Evolutionary conservation across 768 basidiomycete genomes (phyloP), one percentile per base, ranked within the genome.

Genomic region (Auriculariales sp.): DNA sequence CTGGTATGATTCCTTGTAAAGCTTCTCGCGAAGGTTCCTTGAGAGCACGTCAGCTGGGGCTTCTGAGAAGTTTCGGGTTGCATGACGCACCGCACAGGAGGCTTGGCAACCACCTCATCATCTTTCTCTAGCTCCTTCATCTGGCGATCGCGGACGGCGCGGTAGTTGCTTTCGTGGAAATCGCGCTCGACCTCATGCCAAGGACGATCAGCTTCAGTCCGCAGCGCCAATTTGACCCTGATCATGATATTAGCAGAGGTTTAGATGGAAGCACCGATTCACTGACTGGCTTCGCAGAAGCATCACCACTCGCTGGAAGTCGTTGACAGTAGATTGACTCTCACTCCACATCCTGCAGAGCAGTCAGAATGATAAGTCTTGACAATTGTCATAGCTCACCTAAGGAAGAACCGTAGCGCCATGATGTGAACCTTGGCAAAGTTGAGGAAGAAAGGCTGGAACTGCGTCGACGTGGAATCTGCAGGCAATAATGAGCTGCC

Each of bases 101-200:
- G 73, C 63, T 90, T 92, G 64, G 75, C 85, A 53, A 91, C 64
- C 12, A 93, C 64, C 62, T 92, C 90, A 61, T 94, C 91, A 61
- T 92, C 87, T 33, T 78, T 68, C 59, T 92, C 91, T 4, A 92
- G 69, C 59, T 93, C 88, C 60, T 84, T 78, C 85, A 92, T 86
- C 64, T 92, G 90, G 30, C 87, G 71, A 57, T 89, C 84, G 42
- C 90, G 73, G 9, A 93, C 80, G n/a, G 76, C 77, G 27, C 84
- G 83, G 59, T 91, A 91, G 62, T 90, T 87, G 58, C 75, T 77
- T 47, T 86, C 83, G 22, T 79, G 68, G 59, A 90, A 89, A 54
- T 85, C 84, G 31, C 73, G 73, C 62, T 89, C 86, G 28, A 94
- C 82, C 55, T 82, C 76, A 59, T 83, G 83, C 90, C 90, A 93